phyloP scores from a whole-genome alignment of 352 stramenopile species.

The Globisporangium yorkense region DNA sequence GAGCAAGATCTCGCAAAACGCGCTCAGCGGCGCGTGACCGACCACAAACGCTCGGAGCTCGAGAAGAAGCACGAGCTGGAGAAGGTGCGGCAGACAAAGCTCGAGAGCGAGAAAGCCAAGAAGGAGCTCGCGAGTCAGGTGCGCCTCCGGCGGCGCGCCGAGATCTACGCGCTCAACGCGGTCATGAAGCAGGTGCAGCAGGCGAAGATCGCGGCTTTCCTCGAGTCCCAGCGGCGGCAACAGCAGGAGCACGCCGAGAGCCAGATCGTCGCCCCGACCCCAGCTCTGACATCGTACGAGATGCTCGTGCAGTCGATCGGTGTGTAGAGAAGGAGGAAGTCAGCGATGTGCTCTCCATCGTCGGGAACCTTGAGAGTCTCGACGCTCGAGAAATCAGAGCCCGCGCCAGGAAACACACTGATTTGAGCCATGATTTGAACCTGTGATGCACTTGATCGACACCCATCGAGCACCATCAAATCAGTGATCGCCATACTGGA shows the following conservation, averaged over 20 bases:
- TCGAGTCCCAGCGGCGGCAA: slow-evolving; percentile 15
- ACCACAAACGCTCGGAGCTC: slow-evolving; percentile 53
- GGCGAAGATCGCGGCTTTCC: slow-evolving; percentile 48
- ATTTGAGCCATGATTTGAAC: no score
- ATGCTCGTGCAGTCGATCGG: slow-evolving; percentile 19
- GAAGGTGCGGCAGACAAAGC: slow-evolving; percentile 25
- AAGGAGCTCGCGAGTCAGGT: slow-evolving; percentile 37
- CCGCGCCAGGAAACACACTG: neutral
- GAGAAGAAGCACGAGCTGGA: slow-evolving; percentile 50
- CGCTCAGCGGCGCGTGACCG: slow-evolving; percentile 43
- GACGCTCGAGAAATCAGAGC: neutral
- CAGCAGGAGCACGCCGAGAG: slow-evolving; percentile 22
- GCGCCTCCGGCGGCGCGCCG: slow-evolving; percentile 46
- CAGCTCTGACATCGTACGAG: neutral
- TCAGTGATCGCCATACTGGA: no score
- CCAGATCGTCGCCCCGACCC: neutral
- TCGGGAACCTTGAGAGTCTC: no score
- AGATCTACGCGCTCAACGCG: slow-evolving; percentile 73
- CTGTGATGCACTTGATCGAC: no score
- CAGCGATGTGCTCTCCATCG: no score
- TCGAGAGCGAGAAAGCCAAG: slow-evolving; percentile 40
- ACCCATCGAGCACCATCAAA: no score
- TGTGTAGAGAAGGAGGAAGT: slow-evolving; percentile 5
- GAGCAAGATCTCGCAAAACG: slow-evolving; percentile 34
- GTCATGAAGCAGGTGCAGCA: slow-evolving; percentile 58